phyloP scores from a whole-genome alignment of 257 asterid species.

The Fraxinus quadrangulata region DNA sequence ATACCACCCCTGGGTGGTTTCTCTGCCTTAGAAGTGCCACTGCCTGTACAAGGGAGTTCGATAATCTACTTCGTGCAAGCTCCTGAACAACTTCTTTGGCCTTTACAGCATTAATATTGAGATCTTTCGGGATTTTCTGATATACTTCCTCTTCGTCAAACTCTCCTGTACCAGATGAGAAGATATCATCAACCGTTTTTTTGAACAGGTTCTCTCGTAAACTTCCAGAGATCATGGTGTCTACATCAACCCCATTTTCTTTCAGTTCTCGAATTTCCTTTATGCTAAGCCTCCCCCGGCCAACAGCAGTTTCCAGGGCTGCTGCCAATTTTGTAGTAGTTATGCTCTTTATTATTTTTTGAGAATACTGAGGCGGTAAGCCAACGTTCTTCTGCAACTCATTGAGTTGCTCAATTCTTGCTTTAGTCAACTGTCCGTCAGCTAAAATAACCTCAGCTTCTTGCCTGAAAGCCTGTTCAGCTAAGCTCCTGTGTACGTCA shows the following conservation, averaged over 20 bases:
- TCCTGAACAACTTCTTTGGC: slow-evolving; percentile 69
- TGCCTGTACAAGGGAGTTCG: slow-evolving; percentile 85
- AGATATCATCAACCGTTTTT: slow-evolving; percentile 66
- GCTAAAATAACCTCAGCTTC: slow-evolving; percentile 95
- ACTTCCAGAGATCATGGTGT: slow-evolving; percentile 71
- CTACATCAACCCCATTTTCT: slow-evolving; percentile 78
- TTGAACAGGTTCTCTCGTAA: slow-evolving; percentile 82
- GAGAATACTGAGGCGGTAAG: slow-evolving; percentile 78
- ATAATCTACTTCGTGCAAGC: slow-evolving; percentile 66
- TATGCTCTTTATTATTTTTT: slow-evolving; percentile 75
- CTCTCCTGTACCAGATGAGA: slow-evolving; percentile 96
- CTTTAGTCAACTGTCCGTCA: slow-evolving; percentile 86
- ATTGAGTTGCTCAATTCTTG: slow-evolving; percentile 72
- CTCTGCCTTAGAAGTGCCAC: slow-evolving; percentile 84
- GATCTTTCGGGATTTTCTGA: slow-evolving; percentile 79
- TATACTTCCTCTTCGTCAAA: slow-evolving; percentile 83
- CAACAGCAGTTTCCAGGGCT: slow-evolving; percentile 88
- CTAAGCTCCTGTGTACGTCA: slow-evolving; percentile 78
- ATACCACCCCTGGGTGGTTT: slow-evolving; percentile 76
- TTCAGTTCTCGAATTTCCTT: slow-evolving; percentile 87
- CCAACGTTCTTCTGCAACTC: slow-evolving; percentile 82
- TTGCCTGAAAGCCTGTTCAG: slow-evolving; percentile 88
- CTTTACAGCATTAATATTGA: slow-evolving; percentile 60
- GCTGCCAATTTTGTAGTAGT: slow-evolving; percentile 77
- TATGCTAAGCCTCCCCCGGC: slow-evolving; percentile 82